Evolutionary conservation across 2,329 filamentous ascomycete species (phyloP).

Genomic region (Zymoseptoria passerinii): DNA sequence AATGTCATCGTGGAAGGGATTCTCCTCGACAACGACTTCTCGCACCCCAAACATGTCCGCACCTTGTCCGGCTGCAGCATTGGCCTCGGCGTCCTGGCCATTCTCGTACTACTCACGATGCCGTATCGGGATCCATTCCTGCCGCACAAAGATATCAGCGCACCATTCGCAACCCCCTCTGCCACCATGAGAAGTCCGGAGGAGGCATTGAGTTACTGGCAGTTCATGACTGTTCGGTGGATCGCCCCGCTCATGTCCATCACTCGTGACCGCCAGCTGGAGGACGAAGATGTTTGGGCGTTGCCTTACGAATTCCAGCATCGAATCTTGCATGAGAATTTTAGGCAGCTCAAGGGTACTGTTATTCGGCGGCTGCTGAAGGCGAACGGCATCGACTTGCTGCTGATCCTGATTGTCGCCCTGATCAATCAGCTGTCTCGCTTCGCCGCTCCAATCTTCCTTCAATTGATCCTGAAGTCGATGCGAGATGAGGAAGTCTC

Average conservation of each 20-base stretch:
- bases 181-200: constrained; percentile 62
- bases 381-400: constrained; percentile 72
- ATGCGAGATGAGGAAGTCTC: constrained; percentile 50
- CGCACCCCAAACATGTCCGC: constrained; percentile 1
- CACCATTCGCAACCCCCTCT: constrained; percentile 48
- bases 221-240: constrained; percentile 81
- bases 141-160: constrained; percentile 50
- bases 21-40: constrained; percentile 16
- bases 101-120: constrained; percentile 56
- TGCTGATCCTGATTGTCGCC: constrained; percentile 57
- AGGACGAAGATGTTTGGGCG: constrained; percentile 74
- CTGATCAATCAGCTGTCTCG: constrained; percentile 54
- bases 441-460: constrained; percentile 53
- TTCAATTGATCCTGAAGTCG: constrained; percentile 62
- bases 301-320: constrained; percentile 78
- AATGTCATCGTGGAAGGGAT: constrained; percentile 20
- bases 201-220: constrained; percentile 69
- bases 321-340: constrained; percentile 61
- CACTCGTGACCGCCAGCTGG: constrained; percentile 56
- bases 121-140: constrained; percentile 56
- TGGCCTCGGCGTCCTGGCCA: constrained; percentile 38
- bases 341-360: constrained; percentile 63
- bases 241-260: constrained; percentile 63
- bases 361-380: constrained; percentile 60
- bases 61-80: constrained; percentile 11